Percentiles rank a stretch among this genome's conserved stretches.
phyloP scores from a whole-genome alignment of 2,329 filamentous ascomycete species.

The Eutypella sp. region DNA sequence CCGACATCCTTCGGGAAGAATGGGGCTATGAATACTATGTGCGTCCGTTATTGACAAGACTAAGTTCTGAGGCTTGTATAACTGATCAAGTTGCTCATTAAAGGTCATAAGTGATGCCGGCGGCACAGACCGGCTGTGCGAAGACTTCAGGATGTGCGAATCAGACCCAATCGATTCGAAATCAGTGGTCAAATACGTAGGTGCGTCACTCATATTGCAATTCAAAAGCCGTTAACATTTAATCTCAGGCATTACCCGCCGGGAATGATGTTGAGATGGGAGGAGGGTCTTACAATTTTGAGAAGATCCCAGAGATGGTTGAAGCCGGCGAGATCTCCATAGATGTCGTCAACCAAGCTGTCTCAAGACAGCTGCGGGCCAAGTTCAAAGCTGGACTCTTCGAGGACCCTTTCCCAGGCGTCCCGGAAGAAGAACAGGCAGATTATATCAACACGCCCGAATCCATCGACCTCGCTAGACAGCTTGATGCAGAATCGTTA shows the following conservation, averaged over 20 bases:
- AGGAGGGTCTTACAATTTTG: slow-evolving; percentile 66
- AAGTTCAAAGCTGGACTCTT: slow-evolving; percentile 70
- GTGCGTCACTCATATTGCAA: slow-evolving; percentile 6
- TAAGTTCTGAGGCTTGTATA: slow-evolving; percentile 6
- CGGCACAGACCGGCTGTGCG: slow-evolving; percentile 63
- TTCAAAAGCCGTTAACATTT: not conserved
- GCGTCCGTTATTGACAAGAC: slow-evolving; percentile 20
- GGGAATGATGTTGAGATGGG: slow-evolving; percentile 75
- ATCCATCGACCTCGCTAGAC: slow-evolving; percentile 52
- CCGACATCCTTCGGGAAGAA: slow-evolving; percentile 63
- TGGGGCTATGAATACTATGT: slow-evolving; percentile 71
- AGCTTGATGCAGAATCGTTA: slow-evolving; percentile 61
- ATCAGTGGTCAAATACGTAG: slow-evolving; percentile 55
- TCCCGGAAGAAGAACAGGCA: slow-evolving; percentile 48
- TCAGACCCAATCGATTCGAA: slow-evolving; percentile 57
- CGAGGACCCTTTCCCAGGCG: slow-evolving; percentile 61
- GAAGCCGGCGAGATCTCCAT: slow-evolving; percentile 55
- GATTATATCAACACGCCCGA: slow-evolving; percentile 58
- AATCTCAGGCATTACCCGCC: slow-evolving; percentile 51
- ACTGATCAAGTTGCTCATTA: not conserved
- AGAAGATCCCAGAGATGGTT: slow-evolving; percentile 61
- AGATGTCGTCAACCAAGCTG: slow-evolving; percentile 58
- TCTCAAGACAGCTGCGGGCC: slow-evolving; percentile 57
- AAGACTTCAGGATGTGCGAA: slow-evolving; percentile 59
- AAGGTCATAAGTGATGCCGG: slow-evolving; percentile 60